Conservation (phyloP, 1,284 basidiomycete species). For the Fomes fomentarius region DNA sequence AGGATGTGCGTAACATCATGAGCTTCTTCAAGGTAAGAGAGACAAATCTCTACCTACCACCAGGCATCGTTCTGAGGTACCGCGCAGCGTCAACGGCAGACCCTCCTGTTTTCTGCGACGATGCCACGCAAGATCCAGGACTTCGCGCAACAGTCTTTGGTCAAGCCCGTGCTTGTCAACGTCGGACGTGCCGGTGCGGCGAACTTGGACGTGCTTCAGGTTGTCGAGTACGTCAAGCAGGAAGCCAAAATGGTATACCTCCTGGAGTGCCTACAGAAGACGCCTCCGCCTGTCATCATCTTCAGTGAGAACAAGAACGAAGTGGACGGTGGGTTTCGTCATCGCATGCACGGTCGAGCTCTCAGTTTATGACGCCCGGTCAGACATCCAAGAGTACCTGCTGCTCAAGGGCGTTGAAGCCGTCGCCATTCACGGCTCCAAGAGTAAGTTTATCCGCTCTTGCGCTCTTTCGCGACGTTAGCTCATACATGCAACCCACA, state of each 20-base stretch:
- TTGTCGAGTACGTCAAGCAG: constrained; percentile 98
- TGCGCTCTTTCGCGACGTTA: not conserved
- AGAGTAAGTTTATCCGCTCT: constrained; percentile 59
- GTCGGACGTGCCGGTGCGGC: constrained; percentile 98
- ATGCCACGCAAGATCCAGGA: constrained; percentile 99
- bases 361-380: not conserved
- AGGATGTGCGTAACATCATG: constrained; percentile 98
- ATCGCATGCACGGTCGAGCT: not conserved
- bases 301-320: constrained; percentile 99
- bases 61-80: constrained; percentile 20
- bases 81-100: constrained; percentile 89
- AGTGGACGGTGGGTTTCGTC: constrained; percentile 77
- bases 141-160: constrained; percentile 94
- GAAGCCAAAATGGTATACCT: constrained; percentile 99
- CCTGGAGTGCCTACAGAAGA: constrained; percentile 97
- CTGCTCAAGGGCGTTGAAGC: constrained; percentile 97
- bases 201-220: constrained; percentile 95
- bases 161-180: constrained; percentile 93
- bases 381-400: constrained; percentile 98
- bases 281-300: constrained; percentile 96
- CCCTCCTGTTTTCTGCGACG: constrained; percentile 95
- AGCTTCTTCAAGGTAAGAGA: constrained; percentile 88
- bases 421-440: constrained; percentile 97
- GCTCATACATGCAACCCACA: constrained; percentile 35
- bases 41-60: not conserved